Conservation (phyloP, 2,329 filamentous ascomycete genomes). For the Xylaria sp. region DNA sequence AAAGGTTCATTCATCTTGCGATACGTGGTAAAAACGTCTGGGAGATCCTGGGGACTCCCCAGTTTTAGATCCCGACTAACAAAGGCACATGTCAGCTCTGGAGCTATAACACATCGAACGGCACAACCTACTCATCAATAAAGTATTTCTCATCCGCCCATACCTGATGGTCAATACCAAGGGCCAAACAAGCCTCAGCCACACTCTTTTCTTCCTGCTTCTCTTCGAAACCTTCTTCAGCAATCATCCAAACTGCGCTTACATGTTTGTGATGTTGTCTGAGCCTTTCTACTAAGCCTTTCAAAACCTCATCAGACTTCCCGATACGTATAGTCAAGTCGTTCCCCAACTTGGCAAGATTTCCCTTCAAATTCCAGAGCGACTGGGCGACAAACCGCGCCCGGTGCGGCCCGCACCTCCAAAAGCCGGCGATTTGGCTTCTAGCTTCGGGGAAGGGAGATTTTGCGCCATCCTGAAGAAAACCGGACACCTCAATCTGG, state of each 20-base stretch:
- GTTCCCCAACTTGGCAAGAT: slow-evolving; percentile 68
- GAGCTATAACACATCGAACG: neutral
- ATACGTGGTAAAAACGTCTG: slow-evolving; percentile 80
- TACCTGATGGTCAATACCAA: slow-evolving; percentile 68
- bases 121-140: slow-evolving; percentile 75
- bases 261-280: slow-evolving; percentile 59
- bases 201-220: slow-evolving; percentile 70
- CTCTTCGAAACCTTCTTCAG: slow-evolving; percentile 77
- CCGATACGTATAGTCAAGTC: slow-evolving; percentile 74
- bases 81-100: slow-evolving; percentile 16
- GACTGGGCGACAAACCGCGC: slow-evolving; percentile 78
- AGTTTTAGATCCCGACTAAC: slow-evolving; percentile 74
- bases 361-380: slow-evolving; percentile 76
- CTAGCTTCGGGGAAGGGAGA: slow-evolving; percentile 77
- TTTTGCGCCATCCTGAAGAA: slow-evolving; percentile 64
- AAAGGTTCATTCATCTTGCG: slow-evolving; percentile 79
- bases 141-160: slow-evolving; percentile 84
- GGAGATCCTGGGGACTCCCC: slow-evolving; percentile 67
- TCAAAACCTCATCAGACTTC: slow-evolving; percentile 66
- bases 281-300: slow-evolving; percentile 65
- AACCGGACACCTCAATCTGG: slow-evolving; percentile 80
- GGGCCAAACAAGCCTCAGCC: slow-evolving; percentile 61
- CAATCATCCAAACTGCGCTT: slow-evolving; percentile 77
- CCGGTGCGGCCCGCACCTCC: slow-evolving; percentile 78
- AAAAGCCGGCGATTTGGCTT: slow-evolving; percentile 73